These are phyloP conservation scores for Lagerstroemia speciosa DNA, from an alignment of 345 rosid genomes.

Conservation along the genomic window DNA sequence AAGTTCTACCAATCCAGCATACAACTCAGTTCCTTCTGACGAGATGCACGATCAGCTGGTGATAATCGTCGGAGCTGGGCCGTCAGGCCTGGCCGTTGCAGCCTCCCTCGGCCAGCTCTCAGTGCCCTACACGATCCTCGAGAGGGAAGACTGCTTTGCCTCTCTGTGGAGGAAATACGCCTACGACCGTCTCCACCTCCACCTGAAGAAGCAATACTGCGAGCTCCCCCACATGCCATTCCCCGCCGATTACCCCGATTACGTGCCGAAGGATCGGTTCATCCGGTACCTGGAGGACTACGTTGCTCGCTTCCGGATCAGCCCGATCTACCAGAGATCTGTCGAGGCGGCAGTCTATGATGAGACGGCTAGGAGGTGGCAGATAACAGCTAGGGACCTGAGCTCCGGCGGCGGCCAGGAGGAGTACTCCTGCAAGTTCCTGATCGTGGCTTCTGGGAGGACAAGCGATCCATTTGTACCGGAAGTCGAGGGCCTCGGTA, in stretches of 20 bases:
- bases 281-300: conserved; percentile 48
- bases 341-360: conserved; percentile 46
- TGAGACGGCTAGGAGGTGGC: conserved; percentile 32
- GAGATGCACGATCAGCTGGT: conserved; percentile 8
- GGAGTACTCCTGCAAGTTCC: conserved; percentile 31
- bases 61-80: conserved; percentile 69
- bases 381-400: conserved; percentile 31
- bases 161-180: conserved; percentile 58
- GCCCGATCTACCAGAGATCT: conserved; percentile 33
- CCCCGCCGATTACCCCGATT: conserved; percentile 35
- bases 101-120: conserved; percentile 51
- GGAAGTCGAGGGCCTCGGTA: conserved; percentile 32
- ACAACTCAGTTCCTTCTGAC: no score
- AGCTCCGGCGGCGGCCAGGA: conserved; percentile 36
- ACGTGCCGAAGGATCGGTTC: conserved; percentile 41
- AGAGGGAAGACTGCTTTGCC: conserved; percentile 56
- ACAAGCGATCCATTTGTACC: conserved; percentile 33
- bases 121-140: conserved; percentile 57
- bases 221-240: conserved; percentile 46
- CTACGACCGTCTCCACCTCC: conserved; percentile 71
- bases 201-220: conserved; percentile 53
- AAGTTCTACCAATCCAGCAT: no score
- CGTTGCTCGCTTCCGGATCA: conserved; percentile 39
- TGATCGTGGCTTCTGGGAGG: conserved; percentile 69
- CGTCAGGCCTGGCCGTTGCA: conserved; percentile 60